Conservation (phyloP, 164 flowering plant species). For the Vitis rotundifolia region DNA sequence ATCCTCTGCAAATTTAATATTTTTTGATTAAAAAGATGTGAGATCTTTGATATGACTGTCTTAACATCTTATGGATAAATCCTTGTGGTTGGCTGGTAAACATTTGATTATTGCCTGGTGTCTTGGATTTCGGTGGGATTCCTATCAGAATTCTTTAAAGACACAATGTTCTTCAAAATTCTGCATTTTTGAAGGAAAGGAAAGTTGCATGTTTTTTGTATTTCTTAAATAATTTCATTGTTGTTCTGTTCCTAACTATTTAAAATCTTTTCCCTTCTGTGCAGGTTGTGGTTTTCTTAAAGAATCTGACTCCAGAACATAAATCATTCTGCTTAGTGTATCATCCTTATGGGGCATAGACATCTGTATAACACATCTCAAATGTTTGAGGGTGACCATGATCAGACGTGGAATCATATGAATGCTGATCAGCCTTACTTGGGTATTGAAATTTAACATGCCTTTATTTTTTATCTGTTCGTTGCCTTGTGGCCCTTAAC, state of each 20-base stretch:
- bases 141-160: neutral
- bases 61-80: neutral
- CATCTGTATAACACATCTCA: conserved; percentile 44
- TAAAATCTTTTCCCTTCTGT: conserved; percentile 1
- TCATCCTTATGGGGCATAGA: conserved; percentile 60
- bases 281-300: conserved; percentile 27
- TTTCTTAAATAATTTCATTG: neutral
- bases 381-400: conserved; percentile 45
- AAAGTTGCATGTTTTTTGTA: neutral
- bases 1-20: no score
- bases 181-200: neutral
- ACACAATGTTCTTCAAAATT: neutral
- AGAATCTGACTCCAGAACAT: neutral
- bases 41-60: neutral
- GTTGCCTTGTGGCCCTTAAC: no score
- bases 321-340: neutral
- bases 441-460: conserved; percentile 33
- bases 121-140: neutral
- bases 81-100: neutral
- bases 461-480: conserved; percentile 3
- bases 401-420: conserved; percentile 47
- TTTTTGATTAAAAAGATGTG: neutral
- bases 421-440: conserved; percentile 42
- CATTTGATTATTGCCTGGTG: neutral
- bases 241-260: neutral